Evolutionary conservation across 495 filamentous ascomycete species (phyloP).

Genomic region (Xylaria castorea): DNA sequence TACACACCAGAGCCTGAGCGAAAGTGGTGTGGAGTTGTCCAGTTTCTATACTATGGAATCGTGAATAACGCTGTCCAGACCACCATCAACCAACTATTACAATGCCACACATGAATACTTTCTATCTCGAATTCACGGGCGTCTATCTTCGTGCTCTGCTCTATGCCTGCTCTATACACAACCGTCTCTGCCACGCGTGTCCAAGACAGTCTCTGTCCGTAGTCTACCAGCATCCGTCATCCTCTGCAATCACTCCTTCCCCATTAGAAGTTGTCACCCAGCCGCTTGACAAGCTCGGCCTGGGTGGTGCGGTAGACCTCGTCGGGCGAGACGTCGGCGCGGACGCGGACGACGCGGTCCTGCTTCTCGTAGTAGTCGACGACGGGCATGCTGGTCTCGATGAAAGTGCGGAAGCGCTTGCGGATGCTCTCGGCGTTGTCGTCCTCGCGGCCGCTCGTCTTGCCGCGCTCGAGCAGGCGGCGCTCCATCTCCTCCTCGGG

Average conservation of each 20-base stretch:
- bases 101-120: conserved; percentile 20
- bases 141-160: conserved; percentile 7
- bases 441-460: conserved; percentile 88
- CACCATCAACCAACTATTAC: conserved; percentile 12
- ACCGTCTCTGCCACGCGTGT: neutral
- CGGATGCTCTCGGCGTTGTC: conserved; percentile 95
- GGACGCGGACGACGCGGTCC: conserved; percentile 78
- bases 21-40: conserved; percentile 19
- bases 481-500: conserved; percentile 86
- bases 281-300: conserved; percentile 43
- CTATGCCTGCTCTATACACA: conserved; percentile 15
- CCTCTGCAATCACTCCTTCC: neutral
- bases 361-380: conserved; percentile 81
- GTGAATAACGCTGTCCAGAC: conserved; percentile 25
- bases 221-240: neutral
- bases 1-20: conserved; percentile 18
- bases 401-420: conserved; percentile 92
- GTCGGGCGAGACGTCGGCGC: conserved; percentile 70
- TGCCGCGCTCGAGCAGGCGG: conserved; percentile 82
- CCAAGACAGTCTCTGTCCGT: conserved; percentile 5
- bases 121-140: conserved; percentile 6
- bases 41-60: conserved; percentile 15
- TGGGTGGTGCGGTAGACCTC: conserved; percentile 77
- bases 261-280: conserved; percentile 39
- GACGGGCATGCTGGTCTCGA: conserved; percentile 96